Evolutionary conservation across 805 yeast genomes (phyloP).

Genomic region (Candida silvatica): DNA sequence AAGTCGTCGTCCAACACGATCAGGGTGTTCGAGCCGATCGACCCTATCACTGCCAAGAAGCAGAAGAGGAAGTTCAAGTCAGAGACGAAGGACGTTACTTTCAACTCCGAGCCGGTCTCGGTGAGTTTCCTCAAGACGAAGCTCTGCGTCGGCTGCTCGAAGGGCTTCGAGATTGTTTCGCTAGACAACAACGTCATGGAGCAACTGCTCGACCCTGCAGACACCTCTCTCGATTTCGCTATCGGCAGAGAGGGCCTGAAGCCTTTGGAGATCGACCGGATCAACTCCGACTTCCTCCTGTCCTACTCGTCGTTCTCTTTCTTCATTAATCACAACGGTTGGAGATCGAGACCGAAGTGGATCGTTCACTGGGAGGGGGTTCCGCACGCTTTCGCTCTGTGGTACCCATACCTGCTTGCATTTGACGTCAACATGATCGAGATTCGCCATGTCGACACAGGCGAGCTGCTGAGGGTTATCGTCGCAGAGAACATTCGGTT

Average conservation of each 20-base stretch:
- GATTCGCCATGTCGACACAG: slow-evolving; percentile 82
- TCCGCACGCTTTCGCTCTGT: slow-evolving; percentile 85
- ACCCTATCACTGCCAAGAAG: slow-evolving; percentile 51
- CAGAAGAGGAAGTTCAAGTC: slow-evolving; percentile 65
- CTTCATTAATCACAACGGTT: slow-evolving; percentile 89
- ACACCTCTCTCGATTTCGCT: slow-evolving; percentile 92
- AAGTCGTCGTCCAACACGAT: slow-evolving; percentile 72
- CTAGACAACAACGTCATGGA: slow-evolving; percentile 79
- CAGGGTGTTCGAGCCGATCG: slow-evolving; percentile 82
- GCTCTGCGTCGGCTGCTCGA: slow-evolving; percentile 91
- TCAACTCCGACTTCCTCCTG: slow-evolving; percentile 80
- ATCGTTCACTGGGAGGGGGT: slow-evolving; percentile 95
- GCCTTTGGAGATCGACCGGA: slow-evolving; percentile 86
- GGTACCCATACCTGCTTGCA: slow-evolving; percentile 89
- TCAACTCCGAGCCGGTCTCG: slow-evolving; percentile 85
- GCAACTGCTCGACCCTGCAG: slow-evolving; percentile 93
- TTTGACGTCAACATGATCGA: slow-evolving; percentile 89
- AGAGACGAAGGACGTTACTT: slow-evolving; percentile 66
- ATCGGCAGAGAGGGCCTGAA: slow-evolving; percentile 66
- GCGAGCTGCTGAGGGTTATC: slow-evolving; percentile 79
- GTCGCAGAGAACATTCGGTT: slow-evolving; percentile 88
- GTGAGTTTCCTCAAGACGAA: slow-evolving; percentile 84
- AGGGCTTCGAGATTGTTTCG: slow-evolving; percentile 92
- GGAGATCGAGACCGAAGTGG: slow-evolving; percentile 94
- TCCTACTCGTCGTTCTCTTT: slow-evolving; percentile 92